Percentiles rank a stretch among this genome's conserved stretches.
These are phyloP conservation scores for Cystobasidium sp. DNA, from an alignment of 1,284 basidiomycete species.

Conservation along the genomic window DNA sequence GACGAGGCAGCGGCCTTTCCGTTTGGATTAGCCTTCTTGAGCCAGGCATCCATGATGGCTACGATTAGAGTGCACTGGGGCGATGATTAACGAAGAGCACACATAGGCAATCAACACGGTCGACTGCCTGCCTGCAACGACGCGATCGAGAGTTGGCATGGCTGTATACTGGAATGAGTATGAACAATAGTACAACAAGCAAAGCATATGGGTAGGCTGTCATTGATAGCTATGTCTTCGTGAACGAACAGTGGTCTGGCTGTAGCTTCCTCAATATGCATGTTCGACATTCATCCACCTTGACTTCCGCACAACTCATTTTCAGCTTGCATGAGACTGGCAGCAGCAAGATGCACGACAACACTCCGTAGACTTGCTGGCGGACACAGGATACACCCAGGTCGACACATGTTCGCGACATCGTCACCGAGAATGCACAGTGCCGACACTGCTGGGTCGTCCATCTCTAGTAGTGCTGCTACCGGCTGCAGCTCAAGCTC, in stretches of 20 bases:
- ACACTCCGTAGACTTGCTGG: slow-evolving; percentile 21
- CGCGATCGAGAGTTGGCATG: slow-evolving; percentile 35
- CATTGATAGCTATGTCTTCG: no score
- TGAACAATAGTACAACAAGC: no score
- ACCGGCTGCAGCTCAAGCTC: background rate
- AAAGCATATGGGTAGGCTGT: no score
- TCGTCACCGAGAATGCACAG: background rate
- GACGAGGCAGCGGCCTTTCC: slow-evolving; percentile 7
- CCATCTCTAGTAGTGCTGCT: background rate
- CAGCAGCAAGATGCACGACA: slow-evolving; percentile 26
- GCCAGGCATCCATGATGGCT: slow-evolving; percentile 39
- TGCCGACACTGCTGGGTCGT: background rate
- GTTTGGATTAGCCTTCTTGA: slow-evolving; percentile 30
- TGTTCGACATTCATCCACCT: background rate
- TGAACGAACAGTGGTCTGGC: no score
- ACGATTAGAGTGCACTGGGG: background rate
- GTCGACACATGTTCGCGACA: background rate
- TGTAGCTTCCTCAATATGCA: no score
- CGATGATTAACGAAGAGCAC: background rate
- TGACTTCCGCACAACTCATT: slow-evolving; percentile 18
- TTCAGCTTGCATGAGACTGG: slow-evolving; percentile 14
- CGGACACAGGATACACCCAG: background rate
- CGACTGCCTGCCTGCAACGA: background rate
- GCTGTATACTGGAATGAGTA: no score
- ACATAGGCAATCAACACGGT: slow-evolving; percentile 10